Evolutionary conservation across 768 basidiomycete genomes (phyloP).

Genomic region (Mycena alexandri): DNA sequence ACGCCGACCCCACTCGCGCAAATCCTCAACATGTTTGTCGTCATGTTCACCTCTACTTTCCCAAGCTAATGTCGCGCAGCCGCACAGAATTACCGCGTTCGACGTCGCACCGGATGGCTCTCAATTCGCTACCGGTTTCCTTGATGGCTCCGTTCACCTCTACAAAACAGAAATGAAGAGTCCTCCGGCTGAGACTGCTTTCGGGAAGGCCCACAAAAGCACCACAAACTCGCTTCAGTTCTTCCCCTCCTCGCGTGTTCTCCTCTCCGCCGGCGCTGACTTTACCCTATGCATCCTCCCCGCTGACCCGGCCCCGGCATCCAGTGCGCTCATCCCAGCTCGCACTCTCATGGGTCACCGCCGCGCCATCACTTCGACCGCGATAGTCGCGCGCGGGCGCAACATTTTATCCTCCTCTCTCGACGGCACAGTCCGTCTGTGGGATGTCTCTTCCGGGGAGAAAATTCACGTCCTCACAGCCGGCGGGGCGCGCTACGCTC

Average conservation of each 20-base stretch:
- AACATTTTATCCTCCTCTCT: conserved; percentile 76
- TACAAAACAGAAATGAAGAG: conserved; percentile 53
- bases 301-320: conserved; percentile 55
- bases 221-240: conserved; percentile 69
- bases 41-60: neutral
- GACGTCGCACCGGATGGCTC: conserved; percentile 71
- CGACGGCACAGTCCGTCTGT: conserved; percentile 77
- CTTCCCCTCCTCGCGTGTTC: conserved; percentile 79
- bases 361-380: conserved; percentile 70
- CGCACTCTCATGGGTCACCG: conserved; percentile 77
- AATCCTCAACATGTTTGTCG: conserved; percentile 55
- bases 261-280: conserved; percentile 78
- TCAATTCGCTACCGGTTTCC: conserved; percentile 70
- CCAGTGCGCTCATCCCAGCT: conserved; percentile 58
- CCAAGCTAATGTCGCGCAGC: conserved; percentile 43
- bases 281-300: conserved; percentile 76
- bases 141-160: conserved; percentile 69
- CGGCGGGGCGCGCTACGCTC: conserved; percentile 48
- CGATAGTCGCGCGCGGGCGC: conserved; percentile 75
- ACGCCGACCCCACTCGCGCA: conserved; percentile 59
- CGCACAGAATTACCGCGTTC: conserved; percentile 73
- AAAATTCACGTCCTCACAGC: conserved; percentile 61
- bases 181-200: conserved; percentile 32
- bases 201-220: conserved; percentile 58
- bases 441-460: conserved; percentile 74